Base-by-base conservation (phyloP, 2,329 filamentous ascomycete species). In the Trichoderma lentiforme region DNA sequence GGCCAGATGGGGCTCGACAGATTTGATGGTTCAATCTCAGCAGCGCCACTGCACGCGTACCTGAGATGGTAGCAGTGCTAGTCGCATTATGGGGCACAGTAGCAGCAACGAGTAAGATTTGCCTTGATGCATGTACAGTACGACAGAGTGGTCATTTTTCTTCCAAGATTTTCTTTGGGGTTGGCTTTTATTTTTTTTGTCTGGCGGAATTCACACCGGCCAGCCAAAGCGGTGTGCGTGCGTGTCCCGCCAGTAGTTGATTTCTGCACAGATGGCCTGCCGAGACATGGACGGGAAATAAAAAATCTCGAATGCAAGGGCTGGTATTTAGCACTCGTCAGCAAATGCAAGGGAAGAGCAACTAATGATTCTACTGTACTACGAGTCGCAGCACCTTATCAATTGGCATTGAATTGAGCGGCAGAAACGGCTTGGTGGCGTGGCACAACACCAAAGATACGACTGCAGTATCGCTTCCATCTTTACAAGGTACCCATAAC, bases 21-120 rank as follows among this genome's bases (percentile, higher is more conserved):
- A 69, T 43, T 43, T 43, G 60, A 63, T 61, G 66, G 66, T 56
- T 57, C 30, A 70, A 70, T 70, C 67, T 70, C 67, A 53, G 67
- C 64, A 67, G 64, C 39, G 61, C 61, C 61, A 64, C 47, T 53
- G 47, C 47, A 53, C 61, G 36, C 61, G 64, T 39, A 63, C 34
- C 34, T 63, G 60, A 62, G 64, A 53, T 53, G 64, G 64, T 51
- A 65, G 63, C 28, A 34, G 28, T 56, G 63, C 28, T 66, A 53
- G 63, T 66, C 21, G 63, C 21, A 66, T 66, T 14, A 57, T 57
- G 47, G 64, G 34, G 47, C 43, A 7, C 57, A 34, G 57, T 60
- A 53, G 43, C 21, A 51, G 63, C 64, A 39, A 15, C 47, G 39
- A 53, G 62, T 34, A 32, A 53, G 51, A 36, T 36, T 39, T 32